Evolutionary conservation across 257 asterid genomes (phyloP).

Genomic region (Rubia yunnanensis): DNA sequence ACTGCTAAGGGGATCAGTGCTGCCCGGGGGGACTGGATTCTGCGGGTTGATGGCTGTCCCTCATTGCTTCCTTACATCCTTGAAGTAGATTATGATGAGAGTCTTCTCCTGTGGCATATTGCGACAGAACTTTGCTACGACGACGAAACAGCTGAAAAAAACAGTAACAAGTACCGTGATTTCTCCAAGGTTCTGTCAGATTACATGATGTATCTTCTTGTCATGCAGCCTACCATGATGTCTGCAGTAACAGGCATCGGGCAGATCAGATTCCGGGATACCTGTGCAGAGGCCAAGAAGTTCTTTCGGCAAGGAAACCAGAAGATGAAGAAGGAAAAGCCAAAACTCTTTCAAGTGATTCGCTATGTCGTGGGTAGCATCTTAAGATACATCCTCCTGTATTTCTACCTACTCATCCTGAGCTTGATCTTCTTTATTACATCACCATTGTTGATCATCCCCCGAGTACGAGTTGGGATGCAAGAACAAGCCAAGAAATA

Average conservation of each 20-base stretch:
- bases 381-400: constrained; percentile 7
- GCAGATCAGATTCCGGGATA: constrained; percentile 44
- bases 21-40: constrained; percentile 42
- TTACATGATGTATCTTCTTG: constrained; percentile 49
- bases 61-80: constrained; percentile 17
- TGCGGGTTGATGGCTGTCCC: constrained; percentile 15
- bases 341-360: constrained; percentile 6
- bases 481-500: background rate
- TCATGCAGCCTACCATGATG: constrained; percentile 49
- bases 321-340: constrained; percentile 1
- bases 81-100: constrained; percentile 38
- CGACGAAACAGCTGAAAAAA: background rate
- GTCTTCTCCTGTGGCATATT: constrained; percentile 46
- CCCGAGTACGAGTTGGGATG: background rate
- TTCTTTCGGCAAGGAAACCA: constrained; percentile 10
- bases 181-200: constrained; percentile 44
- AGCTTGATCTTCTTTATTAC: constrained; percentile 6
- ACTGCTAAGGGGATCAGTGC: constrained; percentile 33
- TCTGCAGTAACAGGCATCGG: constrained; percentile 49
- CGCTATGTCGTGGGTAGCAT: constrained; percentile 7
- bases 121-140: constrained; percentile 49
- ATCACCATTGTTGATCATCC: constrained; percentile 6
- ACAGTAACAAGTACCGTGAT: background rate
- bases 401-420: background rate
- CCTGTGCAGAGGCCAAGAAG: constrained; percentile 38